A percentile compares a stretch with the other conserved stretches of the same genome.
These are phyloP conservation scores for Amaranthus tricolor DNA, from an alignment of 179 eudicot genomes.

Conservation along the genomic window DNA sequence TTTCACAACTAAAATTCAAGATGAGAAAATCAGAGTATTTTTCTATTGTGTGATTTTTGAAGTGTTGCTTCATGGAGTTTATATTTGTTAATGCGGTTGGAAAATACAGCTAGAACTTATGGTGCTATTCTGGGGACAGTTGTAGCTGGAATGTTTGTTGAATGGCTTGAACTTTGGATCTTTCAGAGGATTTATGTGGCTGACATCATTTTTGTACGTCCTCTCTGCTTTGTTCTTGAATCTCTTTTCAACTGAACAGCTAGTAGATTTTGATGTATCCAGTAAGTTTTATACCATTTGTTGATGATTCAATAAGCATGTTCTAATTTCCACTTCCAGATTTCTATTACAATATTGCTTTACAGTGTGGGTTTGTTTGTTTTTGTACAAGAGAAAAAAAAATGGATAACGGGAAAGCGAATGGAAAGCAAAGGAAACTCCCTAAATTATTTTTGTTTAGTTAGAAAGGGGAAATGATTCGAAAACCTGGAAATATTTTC, in stretches of 20 bases:
- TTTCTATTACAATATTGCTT: background rate
- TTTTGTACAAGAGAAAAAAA: too few species aligned
- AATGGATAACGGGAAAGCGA: too few species aligned
- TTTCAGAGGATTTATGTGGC: slow-evolving; percentile 74
- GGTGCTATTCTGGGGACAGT: slow-evolving; percentile 95
- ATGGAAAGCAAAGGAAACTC: too few species aligned
- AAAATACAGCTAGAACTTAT: slow-evolving; percentile 81
- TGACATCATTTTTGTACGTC: slow-evolving; percentile 66
- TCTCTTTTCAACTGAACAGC: slow-evolving; percentile 68
- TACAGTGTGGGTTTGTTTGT: too few species aligned
- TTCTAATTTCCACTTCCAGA: background rate
- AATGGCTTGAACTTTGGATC: slow-evolving; percentile 52
- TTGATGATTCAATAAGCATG: background rate
- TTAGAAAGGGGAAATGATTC: too few species aligned
- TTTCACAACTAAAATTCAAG: background rate
- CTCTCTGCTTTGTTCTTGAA: slow-evolving; percentile 67
- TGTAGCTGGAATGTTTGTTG: slow-evolving; percentile 92
- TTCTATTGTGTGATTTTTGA: background rate
- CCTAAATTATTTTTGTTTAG: too few species aligned
- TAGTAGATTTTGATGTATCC: slow-evolving; percentile 59
- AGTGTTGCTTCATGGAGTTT: background rate
- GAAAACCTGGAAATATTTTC: too few species aligned
- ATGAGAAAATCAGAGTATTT: background rate
- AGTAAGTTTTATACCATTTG: slow-evolving; percentile 25
- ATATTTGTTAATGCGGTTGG: slow-evolving; percentile 49